Conservation (phyloP, 2,329 filamentous ascomycete species). For the Ascocoryne sarcoides region DNA sequence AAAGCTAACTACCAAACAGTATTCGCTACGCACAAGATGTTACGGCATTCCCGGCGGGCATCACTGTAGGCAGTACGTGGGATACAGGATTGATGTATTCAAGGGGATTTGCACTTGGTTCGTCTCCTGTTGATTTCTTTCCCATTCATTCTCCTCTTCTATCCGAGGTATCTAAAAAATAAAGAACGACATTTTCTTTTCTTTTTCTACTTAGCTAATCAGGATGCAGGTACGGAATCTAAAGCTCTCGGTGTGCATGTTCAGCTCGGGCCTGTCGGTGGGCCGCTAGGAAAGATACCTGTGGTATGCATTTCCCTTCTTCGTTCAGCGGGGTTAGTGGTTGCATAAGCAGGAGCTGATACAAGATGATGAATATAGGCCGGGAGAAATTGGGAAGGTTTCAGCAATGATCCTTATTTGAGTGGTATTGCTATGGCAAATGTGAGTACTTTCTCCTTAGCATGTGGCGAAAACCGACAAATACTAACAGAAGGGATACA, state of each 20-base stretch:
- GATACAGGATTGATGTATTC: slow-evolving; percentile 65
- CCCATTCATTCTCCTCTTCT: too few species aligned
- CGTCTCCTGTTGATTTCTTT: too few species aligned
- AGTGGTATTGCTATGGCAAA: slow-evolving; percentile 54
- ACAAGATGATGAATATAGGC: slow-evolving; percentile 43
- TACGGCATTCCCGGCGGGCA: slow-evolving; percentile 71
- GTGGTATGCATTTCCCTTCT: slow-evolving; percentile 6
- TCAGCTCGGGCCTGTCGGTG: slow-evolving; percentile 66
- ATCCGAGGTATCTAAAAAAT: too few species aligned
- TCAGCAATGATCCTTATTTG: slow-evolving; percentile 70
- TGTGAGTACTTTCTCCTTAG: too few species aligned
- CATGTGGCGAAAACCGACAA: too few species aligned
- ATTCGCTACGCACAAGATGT: slow-evolving; percentile 56
- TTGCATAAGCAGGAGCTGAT: background rate
- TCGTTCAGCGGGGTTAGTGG: too few species aligned
- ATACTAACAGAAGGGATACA: slow-evolving; percentile 34
- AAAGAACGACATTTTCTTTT: too few species aligned
- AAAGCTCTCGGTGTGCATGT: slow-evolving; percentile 64
- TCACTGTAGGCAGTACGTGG: slow-evolving; percentile 74
- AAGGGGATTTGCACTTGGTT: slow-evolving; percentile 60
- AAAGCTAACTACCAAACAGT: slow-evolving; percentile 33
- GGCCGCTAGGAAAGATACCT: slow-evolving; percentile 65
- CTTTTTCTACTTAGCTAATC: too few species aligned
- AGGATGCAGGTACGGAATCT: slow-evolving; percentile 62
- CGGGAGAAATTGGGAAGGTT: slow-evolving; percentile 78